Evolutionary conservation across 2,329 filamentous ascomycete genomes (phyloP), one percentile per base, ranked within the genome.

Genomic region (Fusarium annulatum): DNA sequence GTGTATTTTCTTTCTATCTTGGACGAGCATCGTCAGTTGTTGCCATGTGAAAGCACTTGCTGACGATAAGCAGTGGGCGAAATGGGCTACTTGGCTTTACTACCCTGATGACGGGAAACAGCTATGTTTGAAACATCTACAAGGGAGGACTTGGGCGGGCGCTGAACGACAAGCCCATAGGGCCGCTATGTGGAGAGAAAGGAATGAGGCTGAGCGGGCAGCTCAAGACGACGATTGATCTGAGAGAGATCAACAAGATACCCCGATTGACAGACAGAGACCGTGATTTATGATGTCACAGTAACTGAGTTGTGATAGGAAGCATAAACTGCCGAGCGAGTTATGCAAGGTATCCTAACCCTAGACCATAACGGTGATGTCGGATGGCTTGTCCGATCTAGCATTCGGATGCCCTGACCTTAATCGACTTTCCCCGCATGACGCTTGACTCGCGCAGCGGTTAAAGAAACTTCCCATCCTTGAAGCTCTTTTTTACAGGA

Each of bases 11-110:
- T n/a, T 2, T 16, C 30, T 19, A 19, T 23, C 2, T 3, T 4
- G 5, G 1, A 2, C 3, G 0, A 15, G 12, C 4, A 21, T 1
- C 3, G 2, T 4, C 0, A 9, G 2, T 8, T 3, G 5, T 3
- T 4, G 6, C 2, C 2, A 3, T 5, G 2, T 2, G 9, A 23
- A 21, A 2, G 3, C 12, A 7, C 16, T 3, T 7, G 39, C 71
- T 75, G 23, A 76, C 15, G 3, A 8, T 9, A 8, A 34, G 3
- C 10, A 78, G 77, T 89, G 86, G 85, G 71, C 69, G 4, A 85
- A 85, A 67, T 89, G 87, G 87, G 88, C 86, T 1, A 87, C 84
- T 39, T 89, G 88, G 88, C 79, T 89, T 23, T 89, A 87, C 70
- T 88, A 87, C 41, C 87, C 88, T 0, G 82, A 83, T 3, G 79